Base-by-base conservation (phyloP, 306 rosid species). In the Cucurbita maxima region DNA sequence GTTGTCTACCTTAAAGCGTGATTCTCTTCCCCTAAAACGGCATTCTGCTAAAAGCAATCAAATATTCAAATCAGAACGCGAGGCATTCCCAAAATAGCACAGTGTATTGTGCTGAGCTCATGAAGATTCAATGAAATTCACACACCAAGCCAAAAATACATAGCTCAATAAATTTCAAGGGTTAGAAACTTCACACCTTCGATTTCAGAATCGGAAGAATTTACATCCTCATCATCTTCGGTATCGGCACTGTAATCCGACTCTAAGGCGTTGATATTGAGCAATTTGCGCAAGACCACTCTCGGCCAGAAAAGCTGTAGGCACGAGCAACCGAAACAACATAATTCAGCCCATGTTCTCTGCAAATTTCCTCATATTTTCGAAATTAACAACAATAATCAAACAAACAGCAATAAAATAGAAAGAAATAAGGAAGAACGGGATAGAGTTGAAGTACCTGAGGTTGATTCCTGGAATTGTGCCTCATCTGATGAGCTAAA, bases 281-380 rank as follows among this genome's bases (percentile, higher is more conserved):
- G 87, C 98, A 87, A 93, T 85, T 93, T 93, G 30, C 92, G 85
- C 84, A 90, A 72, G 19, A 93, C 87, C 71, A 85, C 80, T 62
- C 79, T 81, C 37, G 89, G 88, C 98, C 98, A 90, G 51, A 90
- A 87, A 55, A 71, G 83, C 98, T 93, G 91, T 59, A 83, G 8
- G 80, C 84, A 90, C 51, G 73, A 85, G 71, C 79, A 84, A 84
- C 52, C 80, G 74, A 86, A 85, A 81, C 84, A 81, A 30, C 90
- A 95, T 54, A 89, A 16, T 89, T 89, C 81, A 88, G 84, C 78
- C 87, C 87, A 86, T 73, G 77, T 66, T 22, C 87, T 87, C 97
- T 86, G 96, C 95, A 89, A 80, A 79, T 79, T 82, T 7, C 78
- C 88, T 85, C 86, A 81, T 44, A 73, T 84, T 70, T 62, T 82